These are phyloP conservation scores for Schrenkiella parvula DNA, from an alignment of 345 rosid genomes.

Conservation along the genomic window DNA sequence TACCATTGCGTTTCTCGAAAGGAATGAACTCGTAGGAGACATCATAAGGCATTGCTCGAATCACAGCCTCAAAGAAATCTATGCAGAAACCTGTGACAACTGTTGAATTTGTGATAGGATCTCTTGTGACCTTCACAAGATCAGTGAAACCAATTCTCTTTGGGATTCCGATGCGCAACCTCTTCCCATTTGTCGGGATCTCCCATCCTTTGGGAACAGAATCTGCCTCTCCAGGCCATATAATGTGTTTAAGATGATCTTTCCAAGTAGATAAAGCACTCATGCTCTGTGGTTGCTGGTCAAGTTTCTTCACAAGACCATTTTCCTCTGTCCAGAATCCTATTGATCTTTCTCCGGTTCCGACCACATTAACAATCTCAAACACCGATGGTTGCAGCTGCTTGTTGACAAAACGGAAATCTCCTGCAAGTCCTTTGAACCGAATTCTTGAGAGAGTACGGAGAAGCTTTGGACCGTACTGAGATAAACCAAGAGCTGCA, in stretches of 20 bases:
- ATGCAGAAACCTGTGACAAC: slow-evolving; percentile 37
- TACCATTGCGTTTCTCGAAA: slow-evolving; percentile 26
- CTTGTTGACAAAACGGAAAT: slow-evolving; percentile 31
- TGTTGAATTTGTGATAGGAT: slow-evolving; percentile 2
- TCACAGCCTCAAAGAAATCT: slow-evolving; percentile 44
- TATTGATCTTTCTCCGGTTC: slow-evolving; percentile 22
- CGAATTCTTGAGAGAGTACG: slow-evolving; percentile 25
- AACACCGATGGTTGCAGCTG: slow-evolving; percentile 36
- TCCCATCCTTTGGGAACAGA: too few species aligned
- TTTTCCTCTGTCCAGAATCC: slow-evolving; percentile 48
- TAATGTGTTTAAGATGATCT: slow-evolving; percentile 15
- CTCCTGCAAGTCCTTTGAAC: slow-evolving; percentile 43
- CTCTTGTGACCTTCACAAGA: slow-evolving; percentile 36
- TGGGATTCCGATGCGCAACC: slow-evolving; percentile 45
- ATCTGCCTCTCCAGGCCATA: slow-evolving; percentile 51
- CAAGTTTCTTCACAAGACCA: slow-evolving; percentile 32
- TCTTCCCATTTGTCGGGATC: slow-evolving; percentile 43
- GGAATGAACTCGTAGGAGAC: slow-evolving; percentile 37
- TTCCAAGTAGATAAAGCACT: slow-evolving; percentile 26
- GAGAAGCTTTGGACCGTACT: slow-evolving; percentile 39
- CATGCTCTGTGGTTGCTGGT: background rate
- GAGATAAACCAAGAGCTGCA: slow-evolving; percentile 39
- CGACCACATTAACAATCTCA: slow-evolving; percentile 43
- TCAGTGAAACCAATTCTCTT: slow-evolving; percentile 31
- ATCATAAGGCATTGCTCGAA: slow-evolving; percentile 38